A percentile compares a stretch with the other conserved stretches of the same genome.
These are phyloP conservation scores for Diutina mesorugosa DNA, from an alignment of 1,139 yeast species.

Conservation along the genomic window DNA sequence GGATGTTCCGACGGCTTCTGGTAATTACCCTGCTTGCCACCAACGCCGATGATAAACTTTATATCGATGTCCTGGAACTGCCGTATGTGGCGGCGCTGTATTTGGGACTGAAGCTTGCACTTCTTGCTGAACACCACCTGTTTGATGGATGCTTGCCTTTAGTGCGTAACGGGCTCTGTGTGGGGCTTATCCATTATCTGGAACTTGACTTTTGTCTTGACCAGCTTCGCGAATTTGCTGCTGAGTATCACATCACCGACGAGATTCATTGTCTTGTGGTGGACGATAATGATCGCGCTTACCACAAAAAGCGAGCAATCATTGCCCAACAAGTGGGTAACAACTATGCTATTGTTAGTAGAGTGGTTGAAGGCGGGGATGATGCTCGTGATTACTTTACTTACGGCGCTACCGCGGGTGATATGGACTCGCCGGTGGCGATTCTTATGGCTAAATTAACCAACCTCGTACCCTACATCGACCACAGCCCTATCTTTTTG, in stretches of 20 bases:
- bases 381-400: constrained; percentile 12
- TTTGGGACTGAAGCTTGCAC: constrained; percentile 20
- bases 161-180: constrained; percentile 20
- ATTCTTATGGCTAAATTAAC: constrained; percentile 10
- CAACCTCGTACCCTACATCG: constrained; percentile 32
- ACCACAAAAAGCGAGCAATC: neutral
- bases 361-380: neutral
- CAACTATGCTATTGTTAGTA: neutral
- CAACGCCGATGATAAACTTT: constrained; percentile 9
- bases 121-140: constrained; percentile 27
- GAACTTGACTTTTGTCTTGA: constrained; percentile 43
- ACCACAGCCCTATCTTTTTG: constrained; percentile 35
- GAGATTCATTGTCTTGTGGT: constrained; percentile 17
- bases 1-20: neutral
- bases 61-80: constrained; percentile 26
- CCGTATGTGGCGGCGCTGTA: constrained; percentile 19
- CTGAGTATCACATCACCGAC: constrained; percentile 15
- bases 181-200: constrained; percentile 39
- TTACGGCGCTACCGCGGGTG: constrained; percentile 7
- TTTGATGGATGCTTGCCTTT: constrained; percentile 47
- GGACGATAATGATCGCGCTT: neutral
- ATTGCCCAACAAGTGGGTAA: neutral
- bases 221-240: constrained; percentile 20
- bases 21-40: neutral
- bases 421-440: constrained; percentile 10